Evolutionary conservation across 2,329 filamentous ascomycete genomes (phyloP), one percentile per base, ranked within the genome.

Genomic region (Cordyceps javanica): DNA sequence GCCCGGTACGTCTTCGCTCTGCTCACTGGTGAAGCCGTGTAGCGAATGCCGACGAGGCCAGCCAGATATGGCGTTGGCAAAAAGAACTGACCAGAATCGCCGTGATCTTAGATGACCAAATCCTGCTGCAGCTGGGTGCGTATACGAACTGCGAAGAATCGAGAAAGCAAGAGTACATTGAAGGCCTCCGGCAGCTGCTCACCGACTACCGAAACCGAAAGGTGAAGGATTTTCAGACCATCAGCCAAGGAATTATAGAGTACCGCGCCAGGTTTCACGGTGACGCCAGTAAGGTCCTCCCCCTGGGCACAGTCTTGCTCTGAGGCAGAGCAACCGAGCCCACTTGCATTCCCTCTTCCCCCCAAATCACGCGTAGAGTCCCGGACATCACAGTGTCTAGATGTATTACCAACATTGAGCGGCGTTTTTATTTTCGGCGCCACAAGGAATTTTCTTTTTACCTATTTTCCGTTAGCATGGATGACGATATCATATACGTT

Each of bases 61-160:
- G 46, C 45, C 55, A 36, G 55, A 28, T 36, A 41, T 60, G 61
- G 65, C 69, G 67, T 71, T 69, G 66, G 70, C 73, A 74, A 71
- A 72, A 72, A 73, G 70, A 75, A 57, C 78, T 82, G 76, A 82
- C 78, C 68, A 65, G 52, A 66, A 63, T 66, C 65, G 64, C 62
- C 58, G 60, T 65, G 65, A 67, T 63, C 70, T 61, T 73, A 91
- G 88, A 90, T 76, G 84, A 88, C 70, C 82, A 86, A 68, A 85
- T 91, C 62, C 82, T 91, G 62, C 78, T 89, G 58, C 84, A 89
- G 63, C 81, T 91, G 55, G 88, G 88, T 45, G 84, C 81, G 48
- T 79, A 83, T 45, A 83, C 86, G 61, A 83, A 83, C 62, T 85
- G 83, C 67, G 81, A 77, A 42, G 81, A 81, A 63, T 80, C 84